Percentiles rank a stretch among this genome's conserved stretches.
Evolutionary conservation across 192 early-diverging fungal genomes (phyloP).

Genomic region (Coemansia sp.): DNA sequence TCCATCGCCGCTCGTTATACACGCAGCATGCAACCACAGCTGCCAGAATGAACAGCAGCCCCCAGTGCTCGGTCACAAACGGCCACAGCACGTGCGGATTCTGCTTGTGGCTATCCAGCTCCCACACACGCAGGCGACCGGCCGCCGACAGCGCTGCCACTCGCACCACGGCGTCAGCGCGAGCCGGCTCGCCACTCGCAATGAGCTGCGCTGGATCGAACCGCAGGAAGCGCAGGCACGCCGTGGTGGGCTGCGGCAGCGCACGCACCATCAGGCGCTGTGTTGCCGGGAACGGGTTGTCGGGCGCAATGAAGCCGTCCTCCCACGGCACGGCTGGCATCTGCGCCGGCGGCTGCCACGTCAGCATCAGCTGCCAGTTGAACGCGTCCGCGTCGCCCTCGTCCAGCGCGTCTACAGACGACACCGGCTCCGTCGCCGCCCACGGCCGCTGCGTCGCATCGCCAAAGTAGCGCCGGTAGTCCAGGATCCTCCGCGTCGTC

Average conservation of each 20-base stretch:
- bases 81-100: constrained; percentile 51
- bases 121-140: constrained; percentile 44
- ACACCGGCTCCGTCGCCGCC: constrained; percentile 35
- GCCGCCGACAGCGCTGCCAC: constrained; percentile 28
- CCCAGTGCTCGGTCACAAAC: constrained; percentile 51
- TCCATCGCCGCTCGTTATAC: constrained; percentile 52
- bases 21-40: constrained; percentile 47
- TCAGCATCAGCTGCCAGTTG: constrained; percentile 47
- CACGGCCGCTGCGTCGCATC: constrained; percentile 17
- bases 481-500: constrained; percentile 32
- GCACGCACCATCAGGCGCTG: constrained; percentile 35
- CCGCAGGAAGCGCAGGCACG: constrained; percentile 44
- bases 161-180: constrained; percentile 9
- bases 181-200: neutral
- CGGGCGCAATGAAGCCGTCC: constrained; percentile 38
- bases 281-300: constrained; percentile 35
- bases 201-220: constrained; percentile 35
- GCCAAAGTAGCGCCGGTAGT: constrained; percentile 51
- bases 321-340: constrained; percentile 38
- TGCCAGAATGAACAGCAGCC: constrained; percentile 49
- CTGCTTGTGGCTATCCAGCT: constrained; percentile 43
- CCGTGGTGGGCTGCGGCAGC: constrained; percentile 30
- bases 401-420: constrained; percentile 38
- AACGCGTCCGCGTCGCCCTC: constrained; percentile 47
- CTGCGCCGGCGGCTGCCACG: constrained; percentile 46